Conservation (phyloP, 2,329 filamentous ascomycete species). For the Penicillium sp. region DNA sequence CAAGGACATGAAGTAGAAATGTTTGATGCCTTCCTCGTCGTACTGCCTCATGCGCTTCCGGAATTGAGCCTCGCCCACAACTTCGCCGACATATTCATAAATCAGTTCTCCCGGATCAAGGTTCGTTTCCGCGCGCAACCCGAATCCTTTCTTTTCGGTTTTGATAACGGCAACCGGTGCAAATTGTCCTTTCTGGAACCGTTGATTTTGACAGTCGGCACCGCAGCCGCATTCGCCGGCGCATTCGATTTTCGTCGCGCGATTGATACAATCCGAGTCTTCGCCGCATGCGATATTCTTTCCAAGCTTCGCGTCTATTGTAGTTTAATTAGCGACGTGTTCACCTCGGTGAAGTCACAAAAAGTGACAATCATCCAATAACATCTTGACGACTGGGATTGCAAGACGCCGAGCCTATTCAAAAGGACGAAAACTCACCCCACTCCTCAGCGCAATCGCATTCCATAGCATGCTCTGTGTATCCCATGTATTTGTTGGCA, state of each 20-base stretch:
- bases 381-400: background rate
- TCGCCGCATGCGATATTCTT: constrained; percentile 85
- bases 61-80: constrained; percentile 89
- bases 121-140: constrained; percentile 74
- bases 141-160: constrained; percentile 96
- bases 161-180: constrained; percentile 92
- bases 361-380: background rate
- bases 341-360: background rate
- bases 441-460: constrained; percentile 94
- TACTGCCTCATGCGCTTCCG: constrained; percentile 88
- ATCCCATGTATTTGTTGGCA: constrained; percentile 84
- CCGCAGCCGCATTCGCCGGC: constrained; percentile 84
- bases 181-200: constrained; percentile 86
- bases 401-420: background rate
- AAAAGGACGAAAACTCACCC: constrained; percentile 60
- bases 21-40: constrained; percentile 93
- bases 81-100: constrained; percentile 97
- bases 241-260: constrained; percentile 97
- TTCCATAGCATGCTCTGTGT: constrained; percentile 87
- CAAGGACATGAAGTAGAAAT: constrained; percentile 99
- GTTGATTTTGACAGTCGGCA: constrained; percentile 83
- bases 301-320: constrained; percentile 48
- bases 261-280: constrained; percentile 97
- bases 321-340: constrained; percentile 36
- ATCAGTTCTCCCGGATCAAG: constrained; percentile 85